phyloP scores from a whole-genome alignment of 768 basidiomycete species.

The Boletus vermiculosoides region DNA sequence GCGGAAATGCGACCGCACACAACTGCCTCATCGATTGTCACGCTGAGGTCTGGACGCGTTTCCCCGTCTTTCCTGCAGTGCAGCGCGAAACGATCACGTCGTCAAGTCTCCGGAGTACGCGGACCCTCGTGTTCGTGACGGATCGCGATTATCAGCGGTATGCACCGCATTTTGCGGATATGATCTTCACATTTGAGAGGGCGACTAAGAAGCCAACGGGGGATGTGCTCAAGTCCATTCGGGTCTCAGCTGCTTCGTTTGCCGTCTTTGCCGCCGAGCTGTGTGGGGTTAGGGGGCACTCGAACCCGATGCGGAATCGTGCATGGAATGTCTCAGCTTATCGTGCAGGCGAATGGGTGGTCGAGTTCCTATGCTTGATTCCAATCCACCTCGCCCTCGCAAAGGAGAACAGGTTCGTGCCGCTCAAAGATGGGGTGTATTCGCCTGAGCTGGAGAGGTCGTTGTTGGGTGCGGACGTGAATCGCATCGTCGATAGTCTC shows the following conservation, averaged over 20 bases:
- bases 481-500: slow-evolving; percentile 52
- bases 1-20: slow-evolving; percentile 30
- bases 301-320: neutral
- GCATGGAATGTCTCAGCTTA: slow-evolving; percentile 39
- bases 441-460: slow-evolving; percentile 50
- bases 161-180: slow-evolving; percentile 42
- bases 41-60: slow-evolving; percentile 58
- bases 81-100: slow-evolving; percentile 43
- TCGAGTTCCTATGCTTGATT: slow-evolving; percentile 58
- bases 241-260: slow-evolving; percentile 34
- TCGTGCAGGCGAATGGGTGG: slow-evolving; percentile 59
- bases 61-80: slow-evolving; percentile 55
- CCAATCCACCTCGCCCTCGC: slow-evolving; percentile 64
- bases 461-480: slow-evolving; percentile 58
- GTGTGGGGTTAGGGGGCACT: neutral
- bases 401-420: slow-evolving; percentile 58
- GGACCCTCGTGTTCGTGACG: slow-evolving; percentile 45
- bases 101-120: slow-evolving; percentile 32
- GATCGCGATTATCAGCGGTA: slow-evolving; percentile 37
- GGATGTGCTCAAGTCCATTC: slow-evolving; percentile 40
- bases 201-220: slow-evolving; percentile 53
- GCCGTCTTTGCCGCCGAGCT: slow-evolving; percentile 24
- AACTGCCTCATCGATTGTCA: slow-evolving; percentile 57
- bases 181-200: slow-evolving; percentile 48
- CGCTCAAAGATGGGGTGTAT: slow-evolving; percentile 56